Evolutionary conservation across 345 rosid genomes (phyloP), one percentile per base, ranked within the genome.

Genomic region (Gynandropsis gynandra): DNA sequence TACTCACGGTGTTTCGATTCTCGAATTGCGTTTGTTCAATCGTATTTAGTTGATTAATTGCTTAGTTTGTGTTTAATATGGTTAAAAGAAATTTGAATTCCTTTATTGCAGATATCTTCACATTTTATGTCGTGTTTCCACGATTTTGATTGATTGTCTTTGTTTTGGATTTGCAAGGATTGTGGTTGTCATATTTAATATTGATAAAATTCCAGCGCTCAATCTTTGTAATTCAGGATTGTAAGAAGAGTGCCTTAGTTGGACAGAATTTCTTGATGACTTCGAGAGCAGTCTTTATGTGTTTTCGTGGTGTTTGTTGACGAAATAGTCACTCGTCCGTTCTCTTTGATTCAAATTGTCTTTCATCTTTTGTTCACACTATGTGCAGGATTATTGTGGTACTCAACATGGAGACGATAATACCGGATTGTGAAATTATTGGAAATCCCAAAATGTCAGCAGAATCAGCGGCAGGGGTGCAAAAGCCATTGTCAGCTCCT

Each of bases 351-450:
- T 49, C 58, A 42, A 5, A 18, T 18, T 19, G 17, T 35, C 44
- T 42, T 39, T 29, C 31, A 31, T 50, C 19, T 38, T 59, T n/a
- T 31, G 38, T 54, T 8, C 14, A 24, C 34, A 40, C 19, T 36
- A 40, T 43, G 32, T 66, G 21, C 85, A 86, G 95, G 80, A 72
- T 89, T 52, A 80, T 81, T 67, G 76, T 85, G 50, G 87, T 85
- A 67, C 76, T 85, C 71, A 85, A 79, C 65, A 70, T 85, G 85
- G 95, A 83, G 73, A 89, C 77, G 12, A 75, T 89, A 58, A 60
- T 81, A 31, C 82, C 74, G 43, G 83, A 83, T 4, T 77, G 73
- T 54, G 93, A 83, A 45, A 71, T 72, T 9, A 73, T 85, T 21
- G 97, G 97, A 60, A 89, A 85, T 56, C 88, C 95, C 17, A 76